Evolutionary conservation across 2,329 filamentous ascomycete species (phyloP).

Genomic region (Aspergillus sclerotialis): DNA sequence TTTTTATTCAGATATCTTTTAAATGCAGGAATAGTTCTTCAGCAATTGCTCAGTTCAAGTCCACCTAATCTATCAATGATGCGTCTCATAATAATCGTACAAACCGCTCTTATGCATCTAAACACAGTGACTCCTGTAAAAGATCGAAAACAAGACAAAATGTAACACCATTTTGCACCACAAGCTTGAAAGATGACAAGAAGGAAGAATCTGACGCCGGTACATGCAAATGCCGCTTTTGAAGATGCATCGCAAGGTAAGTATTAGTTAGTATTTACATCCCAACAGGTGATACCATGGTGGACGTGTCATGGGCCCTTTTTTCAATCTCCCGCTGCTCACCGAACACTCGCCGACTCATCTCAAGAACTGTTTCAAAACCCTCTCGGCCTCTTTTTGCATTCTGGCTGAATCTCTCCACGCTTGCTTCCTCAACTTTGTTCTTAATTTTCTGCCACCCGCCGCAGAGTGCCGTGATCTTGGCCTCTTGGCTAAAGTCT

Average conservation of each 20-base stretch:
- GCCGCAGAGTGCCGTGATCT: conserved; percentile 89
- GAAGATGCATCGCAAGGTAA: conserved; percentile 7
- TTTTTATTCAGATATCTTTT: too few relatives aligned
- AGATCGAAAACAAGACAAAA: conserved; percentile 3
- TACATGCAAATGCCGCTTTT: conserved; percentile 26
- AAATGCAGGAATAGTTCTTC: too few relatives aligned
- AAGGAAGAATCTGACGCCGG: conserved; percentile 18
- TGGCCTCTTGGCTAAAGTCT: conserved; percentile 78
- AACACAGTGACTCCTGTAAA: conserved; percentile 1
- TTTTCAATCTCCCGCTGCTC: conserved; percentile 68
- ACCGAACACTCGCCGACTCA: conserved; percentile 84
- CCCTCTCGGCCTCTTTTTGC: conserved; percentile 84
- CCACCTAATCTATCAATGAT: too few relatives aligned
- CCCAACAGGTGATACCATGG: not conserved
- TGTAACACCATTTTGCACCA: conserved; percentile 17
- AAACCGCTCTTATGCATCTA: not conserved
- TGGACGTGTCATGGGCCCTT: conserved; percentile 33
- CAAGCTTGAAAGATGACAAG: conserved; percentile 15
- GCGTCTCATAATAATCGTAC: not conserved
- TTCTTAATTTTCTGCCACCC: conserved; percentile 98
- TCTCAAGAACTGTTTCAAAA: conserved; percentile 89
- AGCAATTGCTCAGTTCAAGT: too few relatives aligned
- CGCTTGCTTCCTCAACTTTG: conserved; percentile 85
- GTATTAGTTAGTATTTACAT: conserved; percentile 1
- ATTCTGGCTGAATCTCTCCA: conserved; percentile 86